Base-by-base conservation (phyloP, 1,284 basidiomycete species). In the Fomitiporia mediterranea region DNA sequence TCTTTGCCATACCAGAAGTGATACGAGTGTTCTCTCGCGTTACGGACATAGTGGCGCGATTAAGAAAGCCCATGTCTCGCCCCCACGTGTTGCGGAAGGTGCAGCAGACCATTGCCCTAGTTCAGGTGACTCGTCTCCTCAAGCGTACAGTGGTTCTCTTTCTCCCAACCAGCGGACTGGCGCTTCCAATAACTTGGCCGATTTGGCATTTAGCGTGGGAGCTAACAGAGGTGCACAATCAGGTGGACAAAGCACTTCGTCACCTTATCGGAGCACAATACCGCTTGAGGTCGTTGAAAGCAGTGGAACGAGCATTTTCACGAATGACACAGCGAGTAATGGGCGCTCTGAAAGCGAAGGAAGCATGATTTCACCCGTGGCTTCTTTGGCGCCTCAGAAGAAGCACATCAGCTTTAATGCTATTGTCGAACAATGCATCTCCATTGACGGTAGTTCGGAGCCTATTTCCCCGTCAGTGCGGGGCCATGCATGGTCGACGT, bases 321-420 rank as follows among this genome's bases (percentile, higher is more conserved):
- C 55, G 3, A 32, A 34, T 32, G 55, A 56, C 11, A 39, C 27
- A 25, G 39, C 32, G 2, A 38, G 47, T 23, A 46, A n/a, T 23
- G 44, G 51, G 17, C 19, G 40, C 40, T 27, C 17, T 15, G 51
- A 48, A n/a, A 27, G n/a, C n/a, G 56, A 52, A 11, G 28, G 39
- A 8, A 43, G 28, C 13, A 30, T 19, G 11, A 7, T 39, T 34
- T 47, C 42, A n/a, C 42, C 50, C 15, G n/a, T 43, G 11, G 13
- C 38, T 3, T 5, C 40, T 2, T 37, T 34, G 23, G 19, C 23
- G 6, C 57, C 59, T 65, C 82, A 82, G 70, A 85, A 83, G 71
- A 80, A 82, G 60, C 96, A 98, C 69, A 99, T 99, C 73, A 90
- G 83, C 65, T 99, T 99, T 81, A 98, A 98, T 72, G 96, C 94